phyloP scores from a whole-genome alignment of 257 asterid genomes.

The Solanum tarapatanum region DNA sequence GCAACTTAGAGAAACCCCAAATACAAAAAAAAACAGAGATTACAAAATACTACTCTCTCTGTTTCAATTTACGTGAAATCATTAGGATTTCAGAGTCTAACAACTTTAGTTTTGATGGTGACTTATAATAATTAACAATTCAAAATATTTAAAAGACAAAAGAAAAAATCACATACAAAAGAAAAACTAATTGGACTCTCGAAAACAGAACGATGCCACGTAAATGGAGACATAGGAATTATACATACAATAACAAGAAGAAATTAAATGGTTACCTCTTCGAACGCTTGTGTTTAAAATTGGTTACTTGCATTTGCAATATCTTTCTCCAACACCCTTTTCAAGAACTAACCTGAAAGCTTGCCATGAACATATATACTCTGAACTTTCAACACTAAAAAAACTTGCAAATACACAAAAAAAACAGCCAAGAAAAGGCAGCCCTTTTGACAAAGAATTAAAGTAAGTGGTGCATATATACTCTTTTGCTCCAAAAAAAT shows the following conservation, averaged over 20 bases:
- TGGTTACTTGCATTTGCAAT: constrained; percentile 13
- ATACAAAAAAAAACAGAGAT: background rate
- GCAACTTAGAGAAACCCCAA: background rate
- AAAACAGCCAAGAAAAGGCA: background rate
- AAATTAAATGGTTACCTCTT: constrained; percentile 39
- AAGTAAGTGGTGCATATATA: background rate
- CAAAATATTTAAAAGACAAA: background rate
- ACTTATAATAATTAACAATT: no score
- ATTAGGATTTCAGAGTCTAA: background rate
- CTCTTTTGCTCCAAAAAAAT: background rate
- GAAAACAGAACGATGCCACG: background rate
- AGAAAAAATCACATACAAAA: background rate
- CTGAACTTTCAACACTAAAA: background rate
- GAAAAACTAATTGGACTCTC: background rate
- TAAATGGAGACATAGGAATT: background rate
- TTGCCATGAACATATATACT: background rate
- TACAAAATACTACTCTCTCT: background rate
- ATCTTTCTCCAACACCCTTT: constrained; percentile 29
- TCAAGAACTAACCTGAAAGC: background rate
- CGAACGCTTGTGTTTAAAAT: constrained; percentile 47
- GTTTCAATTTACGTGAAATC: background rate
- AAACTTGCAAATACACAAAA: background rate
- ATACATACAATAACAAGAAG: background rate
- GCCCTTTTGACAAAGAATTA: background rate
- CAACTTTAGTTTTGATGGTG: background rate